A percentile compares a stretch with the other conserved stretches of the same genome.
Conservation (phyloP, 805 yeast species). For the Saturnispora zaruensis region DNA sequence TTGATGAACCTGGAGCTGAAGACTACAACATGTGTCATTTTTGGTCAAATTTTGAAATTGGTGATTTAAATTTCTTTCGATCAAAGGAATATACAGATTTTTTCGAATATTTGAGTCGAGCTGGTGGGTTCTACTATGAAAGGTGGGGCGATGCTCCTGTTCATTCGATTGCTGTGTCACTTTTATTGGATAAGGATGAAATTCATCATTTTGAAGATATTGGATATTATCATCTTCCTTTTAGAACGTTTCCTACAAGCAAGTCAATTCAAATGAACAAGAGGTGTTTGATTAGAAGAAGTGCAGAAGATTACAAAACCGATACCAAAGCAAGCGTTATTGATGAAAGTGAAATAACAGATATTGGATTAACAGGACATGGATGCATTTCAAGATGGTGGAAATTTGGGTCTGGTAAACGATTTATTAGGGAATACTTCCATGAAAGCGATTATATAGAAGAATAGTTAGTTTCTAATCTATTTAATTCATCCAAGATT, state of each 20-base stretch:
- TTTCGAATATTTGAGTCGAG: conserved; percentile 54
- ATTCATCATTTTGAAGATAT: conserved; percentile 74
- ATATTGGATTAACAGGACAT: conserved; percentile 35
- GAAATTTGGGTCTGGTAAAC: conserved; percentile 58
- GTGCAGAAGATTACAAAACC: conserved; percentile 22
- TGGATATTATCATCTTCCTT: conserved; percentile 73
- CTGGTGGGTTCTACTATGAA: conserved; percentile 77
- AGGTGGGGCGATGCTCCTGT: conserved; percentile 97
- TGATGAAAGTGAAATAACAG: background rate
- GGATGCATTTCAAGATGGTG: conserved; percentile 74
- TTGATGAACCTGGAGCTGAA: conserved; percentile 29
- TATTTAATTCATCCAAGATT: conserved; percentile 77
- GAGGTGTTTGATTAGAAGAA: conserved; percentile 42
- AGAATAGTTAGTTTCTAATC: conserved; percentile 38
- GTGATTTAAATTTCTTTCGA: conserved; percentile 60
- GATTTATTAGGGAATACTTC: conserved; percentile 39
- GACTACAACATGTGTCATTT: conserved; percentile 75
- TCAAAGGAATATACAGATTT: conserved; percentile 51
- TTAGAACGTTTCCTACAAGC: conserved; percentile 52
- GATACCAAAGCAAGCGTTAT: conserved; percentile 7
- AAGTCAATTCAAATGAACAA: conserved; percentile 40
- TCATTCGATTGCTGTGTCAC: conserved; percentile 61
- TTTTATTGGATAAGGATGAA: conserved; percentile 50
- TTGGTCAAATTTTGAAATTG: conserved; percentile 84
- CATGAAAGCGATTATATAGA: conserved; percentile 25